A percentile compares a stretch with the other conserved stretches of the same genome.
Conservation (phyloP, 1,139 yeast species). For the Hemisphaericaspora lyxosophila region DNA sequence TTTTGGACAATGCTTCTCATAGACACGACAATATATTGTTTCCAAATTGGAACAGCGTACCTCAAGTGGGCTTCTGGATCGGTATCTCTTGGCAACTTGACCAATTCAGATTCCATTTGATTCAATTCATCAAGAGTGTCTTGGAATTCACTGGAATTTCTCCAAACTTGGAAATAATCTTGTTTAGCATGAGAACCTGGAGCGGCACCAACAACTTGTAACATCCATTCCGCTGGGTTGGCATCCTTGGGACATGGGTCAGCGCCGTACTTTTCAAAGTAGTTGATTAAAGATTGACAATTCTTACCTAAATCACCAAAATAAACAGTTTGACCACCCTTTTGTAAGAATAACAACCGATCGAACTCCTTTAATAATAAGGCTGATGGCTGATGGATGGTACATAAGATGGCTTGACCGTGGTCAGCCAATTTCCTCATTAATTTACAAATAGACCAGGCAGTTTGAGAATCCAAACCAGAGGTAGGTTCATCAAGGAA, state of each 20-base stretch:
- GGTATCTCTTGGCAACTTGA: slow-evolving; percentile 25
- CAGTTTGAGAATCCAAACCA: slow-evolving; percentile 45
- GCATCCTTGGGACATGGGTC: slow-evolving; percentile 44
- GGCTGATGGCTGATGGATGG: slow-evolving; percentile 46
- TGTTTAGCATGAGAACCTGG: slow-evolving; percentile 35
- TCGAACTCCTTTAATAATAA: slow-evolving; percentile 36
- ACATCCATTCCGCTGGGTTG: slow-evolving; percentile 58
- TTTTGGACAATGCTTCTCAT: slow-evolving; percentile 33
- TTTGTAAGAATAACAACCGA: slow-evolving; percentile 37
- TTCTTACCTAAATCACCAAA: slow-evolving; percentile 64
- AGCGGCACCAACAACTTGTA: slow-evolving; percentile 50
- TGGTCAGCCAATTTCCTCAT: slow-evolving; percentile 43
- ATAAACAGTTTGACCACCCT: slow-evolving; percentile 61
- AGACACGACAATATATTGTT: slow-evolving; percentile 26
- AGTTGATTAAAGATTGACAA: slow-evolving; percentile 48
- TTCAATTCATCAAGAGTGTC: slow-evolving; percentile 24
- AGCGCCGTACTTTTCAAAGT: slow-evolving; percentile 59
- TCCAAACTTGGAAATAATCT: slow-evolving; percentile 36
- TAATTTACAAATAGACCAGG: slow-evolving; percentile 45
- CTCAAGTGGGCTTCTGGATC: slow-evolving; percentile 22
- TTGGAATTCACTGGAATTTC: slow-evolving; percentile 25
- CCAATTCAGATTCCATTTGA: slow-evolving; percentile 31
- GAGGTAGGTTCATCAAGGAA: slow-evolving; percentile 43
- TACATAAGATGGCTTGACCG: slow-evolving; percentile 45
- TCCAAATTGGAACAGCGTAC: slow-evolving; percentile 29